Conservation (phyloP, 495 filamentous ascomycete genomes). For the Penicillium mononematosum region DNA sequence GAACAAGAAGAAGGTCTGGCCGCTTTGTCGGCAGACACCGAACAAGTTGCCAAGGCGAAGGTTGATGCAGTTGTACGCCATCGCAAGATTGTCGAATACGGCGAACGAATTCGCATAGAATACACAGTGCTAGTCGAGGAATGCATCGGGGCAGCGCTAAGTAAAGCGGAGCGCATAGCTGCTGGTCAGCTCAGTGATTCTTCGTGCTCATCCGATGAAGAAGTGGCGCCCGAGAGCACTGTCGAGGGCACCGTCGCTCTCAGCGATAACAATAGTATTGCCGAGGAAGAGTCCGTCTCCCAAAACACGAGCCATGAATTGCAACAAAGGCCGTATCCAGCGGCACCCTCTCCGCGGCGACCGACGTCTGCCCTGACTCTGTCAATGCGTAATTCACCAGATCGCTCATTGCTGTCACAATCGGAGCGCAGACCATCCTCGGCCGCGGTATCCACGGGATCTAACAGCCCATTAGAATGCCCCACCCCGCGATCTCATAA, state of each 20-base stretch:
- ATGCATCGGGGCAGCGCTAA: constrained; percentile 88
- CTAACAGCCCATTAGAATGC: constrained; percentile 87
- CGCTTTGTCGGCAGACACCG: constrained; percentile 83
- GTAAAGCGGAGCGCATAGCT: constrained; percentile 84
- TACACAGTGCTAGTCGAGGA: constrained; percentile 89
- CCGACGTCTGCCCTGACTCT: constrained; percentile 42
- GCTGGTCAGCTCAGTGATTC: constrained; percentile 83
- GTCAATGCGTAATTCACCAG: constrained; percentile 44
- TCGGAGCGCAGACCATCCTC: constrained; percentile 56
- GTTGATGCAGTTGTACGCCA: constrained; percentile 91
- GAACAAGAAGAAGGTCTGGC: constrained; percentile 92
- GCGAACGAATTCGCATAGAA: constrained; percentile 90
- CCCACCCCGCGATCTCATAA: constrained; percentile 87
- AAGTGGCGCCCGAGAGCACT: constrained; percentile 34
- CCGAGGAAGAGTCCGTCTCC: constrained; percentile 13
- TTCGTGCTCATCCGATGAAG: constrained; percentile 55
- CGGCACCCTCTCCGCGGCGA: constrained; percentile 26
- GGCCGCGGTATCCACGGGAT: constrained; percentile 66
- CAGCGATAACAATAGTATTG: not conserved
- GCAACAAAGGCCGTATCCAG: constrained; percentile 16
- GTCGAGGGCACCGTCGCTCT: constrained; percentile 3
- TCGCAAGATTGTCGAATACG: constrained; percentile 90
- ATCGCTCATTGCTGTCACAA: constrained; percentile 31
- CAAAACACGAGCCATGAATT: constrained; percentile 5
- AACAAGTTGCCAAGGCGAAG: constrained; percentile 76